These are phyloP conservation scores for Chrysanthemum seticuspe DNA, from an alignment of 129 eudicot species.

Conservation along the genomic window DNA sequence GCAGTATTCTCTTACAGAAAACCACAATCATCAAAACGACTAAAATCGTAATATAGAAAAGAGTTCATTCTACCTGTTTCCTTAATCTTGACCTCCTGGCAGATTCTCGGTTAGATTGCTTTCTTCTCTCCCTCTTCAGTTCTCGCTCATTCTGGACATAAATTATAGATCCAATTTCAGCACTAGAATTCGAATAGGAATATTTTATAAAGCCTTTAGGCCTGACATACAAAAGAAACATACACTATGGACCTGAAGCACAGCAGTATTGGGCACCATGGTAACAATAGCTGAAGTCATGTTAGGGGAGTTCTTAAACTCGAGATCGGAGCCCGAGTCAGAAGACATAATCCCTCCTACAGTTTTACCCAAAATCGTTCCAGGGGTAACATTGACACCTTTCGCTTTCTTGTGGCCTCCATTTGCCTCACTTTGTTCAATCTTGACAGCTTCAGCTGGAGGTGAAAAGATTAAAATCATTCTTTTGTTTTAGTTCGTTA, in stretches of 20 bases:
- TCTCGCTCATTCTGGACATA: slow-evolving; percentile 68
- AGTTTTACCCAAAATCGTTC: slow-evolving; percentile 8
- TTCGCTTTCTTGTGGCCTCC: slow-evolving; percentile 44
- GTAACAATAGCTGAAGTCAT: slow-evolving; percentile 30
- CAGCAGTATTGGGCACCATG: slow-evolving; percentile 42
- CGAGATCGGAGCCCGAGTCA: slow-evolving; percentile 40
- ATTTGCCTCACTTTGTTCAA: slow-evolving; percentile 38
- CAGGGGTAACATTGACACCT: slow-evolving; percentile 35
- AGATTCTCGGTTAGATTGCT: slow-evolving; percentile 89
- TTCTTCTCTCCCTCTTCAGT: slow-evolving; percentile 82
- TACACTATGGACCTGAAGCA: slow-evolving; percentile 50
- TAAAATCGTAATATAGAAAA: background rate
- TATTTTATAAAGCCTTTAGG: background rate
- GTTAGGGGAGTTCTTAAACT: slow-evolving; percentile 48
- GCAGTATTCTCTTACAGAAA: too few relatives aligned
- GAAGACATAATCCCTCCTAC: slow-evolving; percentile 25
- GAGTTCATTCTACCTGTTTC: slow-evolving; percentile 57
- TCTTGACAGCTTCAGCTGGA: slow-evolving; percentile 50
- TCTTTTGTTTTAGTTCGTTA: too few relatives aligned
- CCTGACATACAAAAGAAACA: background rate
- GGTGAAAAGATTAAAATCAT: background rate
- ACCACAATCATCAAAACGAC: background rate
- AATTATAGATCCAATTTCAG: background rate
- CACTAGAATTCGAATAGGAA: background rate
- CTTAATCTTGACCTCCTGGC: slow-evolving; percentile 90